Conservation (phyloP, 208 protist species). For the Wallacemonas sp. region DNA sequence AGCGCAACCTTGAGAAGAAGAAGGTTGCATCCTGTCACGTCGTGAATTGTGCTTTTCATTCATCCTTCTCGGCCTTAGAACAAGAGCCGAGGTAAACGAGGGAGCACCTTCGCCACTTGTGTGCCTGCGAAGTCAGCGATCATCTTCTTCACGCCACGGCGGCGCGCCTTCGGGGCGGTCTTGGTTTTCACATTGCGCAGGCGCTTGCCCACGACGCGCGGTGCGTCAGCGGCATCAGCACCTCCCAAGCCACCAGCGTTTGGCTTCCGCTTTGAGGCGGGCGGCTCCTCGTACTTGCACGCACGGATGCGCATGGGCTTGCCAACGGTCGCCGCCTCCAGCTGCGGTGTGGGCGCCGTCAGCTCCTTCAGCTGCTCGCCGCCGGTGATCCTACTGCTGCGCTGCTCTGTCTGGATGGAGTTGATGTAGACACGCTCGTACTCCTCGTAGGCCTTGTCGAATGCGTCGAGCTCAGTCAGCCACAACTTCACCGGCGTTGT, state of each 20-base stretch:
- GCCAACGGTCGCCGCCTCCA: conserved; percentile 40
- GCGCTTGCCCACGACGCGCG: conserved; percentile 36
- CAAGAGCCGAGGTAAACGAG: conserved; percentile 52
- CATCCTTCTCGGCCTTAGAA: conserved; percentile 21
- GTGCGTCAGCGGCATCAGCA: conserved; percentile 14
- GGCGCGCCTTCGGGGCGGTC: conserved; percentile 11
- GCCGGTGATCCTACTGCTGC: conserved; percentile 36
- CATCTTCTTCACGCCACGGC: conserved; percentile 42
- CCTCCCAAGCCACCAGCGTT: conserved; percentile 15
- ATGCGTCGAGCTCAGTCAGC: conserved; percentile 86
- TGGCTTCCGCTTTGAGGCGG: conserved; percentile 47
- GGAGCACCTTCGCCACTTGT: conserved; percentile 49
- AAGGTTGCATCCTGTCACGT: too few species aligned
- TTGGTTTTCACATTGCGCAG: conserved; percentile 31
- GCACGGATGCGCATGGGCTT: conserved; percentile 60
- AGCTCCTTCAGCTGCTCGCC: conserved; percentile 50
- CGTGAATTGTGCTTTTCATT: not conserved
- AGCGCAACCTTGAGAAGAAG: too few species aligned
- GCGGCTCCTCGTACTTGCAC: conserved; percentile 55
- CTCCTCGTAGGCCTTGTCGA: conserved; percentile 83
- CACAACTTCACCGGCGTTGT: conserved; percentile 89
- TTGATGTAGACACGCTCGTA: conserved; percentile 65
- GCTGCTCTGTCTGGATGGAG: conserved; percentile 83
- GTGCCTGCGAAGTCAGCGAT: conserved; percentile 46
- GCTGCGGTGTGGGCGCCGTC: conserved; percentile 53